Base-by-base conservation (phyloP, 1,139 yeast genomes). In the Geotrichum phurueaensis region DNA sequence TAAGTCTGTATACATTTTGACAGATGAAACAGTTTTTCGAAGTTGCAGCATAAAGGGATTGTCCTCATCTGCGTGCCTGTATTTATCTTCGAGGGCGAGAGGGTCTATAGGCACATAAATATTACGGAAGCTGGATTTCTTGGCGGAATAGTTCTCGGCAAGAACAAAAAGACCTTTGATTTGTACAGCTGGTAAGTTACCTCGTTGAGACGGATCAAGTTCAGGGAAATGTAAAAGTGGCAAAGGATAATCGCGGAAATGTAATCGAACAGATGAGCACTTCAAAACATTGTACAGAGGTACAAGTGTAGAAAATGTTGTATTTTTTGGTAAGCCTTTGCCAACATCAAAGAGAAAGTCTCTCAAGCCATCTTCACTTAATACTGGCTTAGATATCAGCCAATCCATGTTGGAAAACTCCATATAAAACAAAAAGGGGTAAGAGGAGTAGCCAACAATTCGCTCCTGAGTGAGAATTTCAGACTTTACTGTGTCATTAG, bases 241-340 rank as follows among this genome's bases (percentile, higher is more conserved):
- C 33, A 88, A 69, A 0, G 94, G 92, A 68, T 84, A 86, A 67
- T 87, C 95, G 50, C 89, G 73, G 59, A 85, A 65, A 64, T 83
- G 84, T 66, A 84, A 75, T 43, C 86, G 71, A 50, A 82, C 70
- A 63, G 84, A 88, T 12, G 76, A 76, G 50, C 85, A 72, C 10
- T 73, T 73, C 61, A 86, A 70, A 47, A 79, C 77, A 27, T 84
- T 60, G 70, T 75, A 78, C 59, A 85, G 69, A 0, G 98, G 97
- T 1, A 91, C 69, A 69, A 87, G 71, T 20, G 88, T 76, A 0
- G 95, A 84, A 71, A 85, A 92, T 58, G 76, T 70, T 0, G 92
- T 83, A 63, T 85, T 87, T 60, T 72, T 70, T 0, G 98, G 97
- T 27, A 87, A 81, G 0, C 96, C 96, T 70, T 90, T 92, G 4